Evolutionary conservation across 2,329 filamentous ascomycete species (phyloP).

Genomic region (Phaeophleospora eucalypticola): DNA sequence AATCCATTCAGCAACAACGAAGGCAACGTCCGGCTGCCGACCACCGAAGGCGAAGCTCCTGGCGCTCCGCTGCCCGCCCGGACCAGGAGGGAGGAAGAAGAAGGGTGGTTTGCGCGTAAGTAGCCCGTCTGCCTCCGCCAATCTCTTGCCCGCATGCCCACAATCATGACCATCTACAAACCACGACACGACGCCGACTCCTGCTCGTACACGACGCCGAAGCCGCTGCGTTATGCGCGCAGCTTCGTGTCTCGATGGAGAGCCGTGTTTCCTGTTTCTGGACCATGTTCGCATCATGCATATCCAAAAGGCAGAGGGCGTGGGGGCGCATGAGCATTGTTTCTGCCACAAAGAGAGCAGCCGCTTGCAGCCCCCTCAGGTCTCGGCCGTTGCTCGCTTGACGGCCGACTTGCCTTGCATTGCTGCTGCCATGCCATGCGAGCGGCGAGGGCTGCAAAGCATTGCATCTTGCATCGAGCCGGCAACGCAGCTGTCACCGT

Average conservation of each 20-base stretch:
- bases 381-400: constrained; percentile 9
- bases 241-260: constrained; percentile 8
- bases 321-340: constrained; percentile 19
- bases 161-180: constrained; percentile 2
- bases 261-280: constrained; percentile 7
- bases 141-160: constrained; percentile 8
- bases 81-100: constrained; percentile 84
- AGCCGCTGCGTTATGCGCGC: neutral
- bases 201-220: neutral
- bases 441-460: constrained; percentile 18
- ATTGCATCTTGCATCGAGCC: constrained; percentile 19
- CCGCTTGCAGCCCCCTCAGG: constrained; percentile 10
- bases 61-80: constrained; percentile 84
- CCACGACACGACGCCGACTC: neutral
- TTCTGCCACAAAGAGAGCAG: constrained; percentile 14
- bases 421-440: neutral
- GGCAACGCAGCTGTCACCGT: constrained; percentile 11
- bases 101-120: constrained; percentile 94
- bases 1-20: constrained; percentile 77
- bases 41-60: constrained; percentile 66
- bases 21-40: constrained; percentile 88
- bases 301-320: constrained; percentile 7
- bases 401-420: neutral
- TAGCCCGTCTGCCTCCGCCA: constrained; percentile 24
- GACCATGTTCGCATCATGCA: constrained; percentile 19